Conservation (phyloP, 202 grass and related monocot species). For the Zoysia matrella region DNA sequence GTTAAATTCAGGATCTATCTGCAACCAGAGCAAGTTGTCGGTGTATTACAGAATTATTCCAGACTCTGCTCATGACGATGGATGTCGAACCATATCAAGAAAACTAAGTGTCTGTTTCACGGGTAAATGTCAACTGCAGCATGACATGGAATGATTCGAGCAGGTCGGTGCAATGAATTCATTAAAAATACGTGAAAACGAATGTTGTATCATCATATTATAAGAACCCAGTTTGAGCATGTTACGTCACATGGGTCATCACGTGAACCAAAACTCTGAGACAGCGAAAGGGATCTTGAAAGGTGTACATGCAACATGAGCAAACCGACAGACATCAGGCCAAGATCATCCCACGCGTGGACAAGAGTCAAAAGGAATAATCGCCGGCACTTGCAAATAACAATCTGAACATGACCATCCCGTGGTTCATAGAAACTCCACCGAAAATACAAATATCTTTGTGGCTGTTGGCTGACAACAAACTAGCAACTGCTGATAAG, state of each 20-base stretch:
- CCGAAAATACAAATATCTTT: too few species aligned
- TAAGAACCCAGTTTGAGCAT: conserved; percentile 28
- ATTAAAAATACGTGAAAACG: conserved; percentile 10
- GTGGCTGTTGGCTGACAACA: too few species aligned
- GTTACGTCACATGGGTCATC: conserved; percentile 53
- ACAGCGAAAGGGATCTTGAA: conserved; percentile 41
- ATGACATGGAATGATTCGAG: conserved; percentile 5
- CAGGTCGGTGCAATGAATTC: neutral
- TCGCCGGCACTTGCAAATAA: conserved; percentile 11
- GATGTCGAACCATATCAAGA: conserved; percentile 2
- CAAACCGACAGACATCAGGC: conserved; percentile 32
- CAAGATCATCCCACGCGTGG: conserved; percentile 11
- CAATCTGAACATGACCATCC: neutral
- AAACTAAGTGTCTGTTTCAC: conserved; percentile 26
- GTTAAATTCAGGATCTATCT: neutral
- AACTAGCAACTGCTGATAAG: too few species aligned
- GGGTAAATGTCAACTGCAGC: conserved; percentile 16
- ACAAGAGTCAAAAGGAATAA: conserved; percentile 24
- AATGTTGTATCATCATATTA: neutral
- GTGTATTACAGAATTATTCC: neutral
- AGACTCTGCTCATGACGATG: neutral
- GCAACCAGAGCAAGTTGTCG: neutral
- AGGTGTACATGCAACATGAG: conserved; percentile 20
- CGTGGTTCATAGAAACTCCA: too few species aligned
- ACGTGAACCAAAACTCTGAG: conserved; percentile 11